Conservation (phyloP, 306 rosid species). For the Astragalus membranaceus region DNA sequence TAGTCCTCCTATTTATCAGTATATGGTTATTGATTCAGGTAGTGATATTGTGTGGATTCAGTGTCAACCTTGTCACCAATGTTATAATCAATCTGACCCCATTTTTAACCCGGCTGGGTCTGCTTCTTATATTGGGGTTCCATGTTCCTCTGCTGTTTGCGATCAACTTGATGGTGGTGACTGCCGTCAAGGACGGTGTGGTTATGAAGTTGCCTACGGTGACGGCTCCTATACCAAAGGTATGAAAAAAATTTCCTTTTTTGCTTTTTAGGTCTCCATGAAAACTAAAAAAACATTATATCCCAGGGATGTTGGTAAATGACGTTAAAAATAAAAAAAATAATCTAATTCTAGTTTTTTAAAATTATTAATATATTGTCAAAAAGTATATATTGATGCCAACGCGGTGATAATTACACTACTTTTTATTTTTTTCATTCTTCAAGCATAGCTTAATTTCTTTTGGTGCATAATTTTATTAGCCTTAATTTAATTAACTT, state of each 20-base stretch:
- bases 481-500: too few species aligned
- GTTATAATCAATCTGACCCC: conserved; percentile 81
- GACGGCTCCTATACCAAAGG: conserved; percentile 75
- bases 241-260: background rate
- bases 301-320: too few species aligned
- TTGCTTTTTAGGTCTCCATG: too few species aligned
- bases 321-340: too few species aligned
- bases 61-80: conserved; percentile 70
- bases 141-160: conserved; percentile 63
- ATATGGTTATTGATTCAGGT: conserved; percentile 77
- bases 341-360: too few species aligned
- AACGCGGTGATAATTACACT: too few species aligned
- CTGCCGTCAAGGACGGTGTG: conserved; percentile 60
- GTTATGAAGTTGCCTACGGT: conserved; percentile 67
- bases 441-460: too few species aligned
- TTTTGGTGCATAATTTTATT: too few species aligned
- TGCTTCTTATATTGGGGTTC: conserved; percentile 50
- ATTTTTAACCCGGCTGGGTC: conserved; percentile 76
- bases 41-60: conserved; percentile 92
- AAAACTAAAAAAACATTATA: too few species aligned
- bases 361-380: too few species aligned
- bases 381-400: too few species aligned
- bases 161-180: conserved; percentile 51
- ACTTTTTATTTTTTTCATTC: too few species aligned
- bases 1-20: conserved; percentile 67